Evolutionary conservation across 768 basidiomycete species (phyloP).

Genomic region (Coprinellus micaceus): DNA sequence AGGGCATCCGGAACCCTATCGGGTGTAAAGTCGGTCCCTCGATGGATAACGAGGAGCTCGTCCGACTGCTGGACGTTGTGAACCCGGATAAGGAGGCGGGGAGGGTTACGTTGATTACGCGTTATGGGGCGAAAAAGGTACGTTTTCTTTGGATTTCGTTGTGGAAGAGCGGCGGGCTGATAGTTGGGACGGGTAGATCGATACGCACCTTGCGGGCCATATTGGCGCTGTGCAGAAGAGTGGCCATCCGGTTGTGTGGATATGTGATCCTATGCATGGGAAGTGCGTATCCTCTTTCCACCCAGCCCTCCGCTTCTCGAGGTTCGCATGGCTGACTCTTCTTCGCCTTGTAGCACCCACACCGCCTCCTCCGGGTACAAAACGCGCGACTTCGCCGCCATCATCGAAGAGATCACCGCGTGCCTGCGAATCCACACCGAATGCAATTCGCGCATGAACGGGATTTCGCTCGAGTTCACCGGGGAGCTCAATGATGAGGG

Average conservation of each 20-base stretch:
- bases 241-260: slow-evolving; percentile 87
- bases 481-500: slow-evolving; percentile 89
- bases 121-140: slow-evolving; percentile 89
- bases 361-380: slow-evolving; percentile 80
- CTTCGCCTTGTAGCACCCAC: slow-evolving; percentile 55
- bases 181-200: slow-evolving; percentile 47
- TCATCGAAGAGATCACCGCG: slow-evolving; percentile 81
- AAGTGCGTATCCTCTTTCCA: slow-evolving; percentile 57
- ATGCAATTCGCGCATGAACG: slow-evolving; percentile 71
- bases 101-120: slow-evolving; percentile 84
- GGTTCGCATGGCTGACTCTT: background rate
- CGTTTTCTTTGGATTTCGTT: background rate
- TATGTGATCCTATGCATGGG: slow-evolving; percentile 98
- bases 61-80: slow-evolving; percentile 51
- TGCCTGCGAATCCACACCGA: slow-evolving; percentile 78
- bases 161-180: background rate
- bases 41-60: slow-evolving; percentile 76
- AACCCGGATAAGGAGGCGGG: slow-evolving; percentile 84
- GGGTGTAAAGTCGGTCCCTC: slow-evolving; percentile 95
- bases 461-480: slow-evolving; percentile 84
- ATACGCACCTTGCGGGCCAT: slow-evolving; percentile 69
- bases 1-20: slow-evolving; percentile 88
- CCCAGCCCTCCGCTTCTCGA: slow-evolving; percentile 6
- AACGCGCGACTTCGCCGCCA: slow-evolving; percentile 84
- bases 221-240: slow-evolving; percentile 77